Percentiles rank a stretch among this genome's conserved stretches.
Evolutionary conservation across 345 rosid species (phyloP).

Genomic region (Erucastrum elatum): DNA sequence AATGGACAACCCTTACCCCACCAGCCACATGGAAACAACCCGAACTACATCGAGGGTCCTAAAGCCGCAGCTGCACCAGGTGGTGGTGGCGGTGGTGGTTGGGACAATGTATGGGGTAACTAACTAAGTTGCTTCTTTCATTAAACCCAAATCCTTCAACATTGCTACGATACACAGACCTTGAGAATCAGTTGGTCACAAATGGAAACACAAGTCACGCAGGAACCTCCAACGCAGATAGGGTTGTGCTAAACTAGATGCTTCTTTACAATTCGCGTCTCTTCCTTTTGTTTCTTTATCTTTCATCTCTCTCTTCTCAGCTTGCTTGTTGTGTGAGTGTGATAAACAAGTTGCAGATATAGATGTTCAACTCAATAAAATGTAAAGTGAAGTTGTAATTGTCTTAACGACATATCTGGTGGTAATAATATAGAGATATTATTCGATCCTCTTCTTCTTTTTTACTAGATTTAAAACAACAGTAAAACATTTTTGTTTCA

Average conservation of each 20-base stretch:
- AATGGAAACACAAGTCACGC: constrained; percentile 12
- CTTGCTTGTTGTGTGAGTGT: constrained; percentile 18
- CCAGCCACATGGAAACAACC: constrained; percentile 62
- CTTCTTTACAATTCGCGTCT: constrained; percentile 25
- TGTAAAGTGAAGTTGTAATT: constrained; percentile 14
- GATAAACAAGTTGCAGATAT: constrained; percentile 14
- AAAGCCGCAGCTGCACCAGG: constrained; percentile 54
- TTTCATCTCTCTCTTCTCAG: constrained; percentile 13
- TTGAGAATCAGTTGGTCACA: background rate
- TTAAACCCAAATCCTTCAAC: constrained; percentile 8
- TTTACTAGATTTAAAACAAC: background rate
- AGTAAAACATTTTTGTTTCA: background rate
- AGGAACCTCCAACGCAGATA: constrained; percentile 9
- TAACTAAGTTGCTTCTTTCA: constrained; percentile 7
- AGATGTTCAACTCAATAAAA: constrained; percentile 16
- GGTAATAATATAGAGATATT: background rate
- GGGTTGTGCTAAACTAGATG: constrained; percentile 13
- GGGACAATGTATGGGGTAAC: constrained; percentile 94
- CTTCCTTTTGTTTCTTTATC: background rate
- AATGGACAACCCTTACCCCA: constrained; percentile 54
- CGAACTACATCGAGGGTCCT: constrained; percentile 71
- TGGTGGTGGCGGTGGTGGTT: constrained; percentile 50
- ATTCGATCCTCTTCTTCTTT: background rate
- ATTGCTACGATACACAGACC: background rate
- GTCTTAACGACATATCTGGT: constrained; percentile 10